Conservation (phyloP, 192 early-diverging fungal species). For the Coemansia umbellata region DNA sequence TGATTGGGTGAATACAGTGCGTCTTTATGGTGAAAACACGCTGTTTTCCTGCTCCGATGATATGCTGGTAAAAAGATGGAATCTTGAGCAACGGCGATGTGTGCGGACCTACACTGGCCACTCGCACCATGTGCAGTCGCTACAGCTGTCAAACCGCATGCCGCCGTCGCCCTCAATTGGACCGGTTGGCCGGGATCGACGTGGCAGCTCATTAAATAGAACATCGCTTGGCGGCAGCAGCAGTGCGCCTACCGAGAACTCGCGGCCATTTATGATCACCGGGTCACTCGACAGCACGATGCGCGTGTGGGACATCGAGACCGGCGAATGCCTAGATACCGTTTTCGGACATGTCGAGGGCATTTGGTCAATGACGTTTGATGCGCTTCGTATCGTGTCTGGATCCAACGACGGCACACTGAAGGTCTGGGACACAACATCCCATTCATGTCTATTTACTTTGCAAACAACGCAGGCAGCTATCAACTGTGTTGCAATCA, state of each 20-base stretch:
- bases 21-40: constrained; percentile 61
- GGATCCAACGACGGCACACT: constrained; percentile 66
- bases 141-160: constrained; percentile 35
- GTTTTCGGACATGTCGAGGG: constrained; percentile 81
- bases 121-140: constrained; percentile 68
- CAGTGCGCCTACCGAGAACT: background rate
- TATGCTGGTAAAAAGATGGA: constrained; percentile 76
- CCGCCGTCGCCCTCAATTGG: constrained; percentile 11
- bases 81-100: constrained; percentile 67
- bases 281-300: constrained; percentile 83
- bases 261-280: constrained; percentile 63
- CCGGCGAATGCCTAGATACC: constrained; percentile 70
- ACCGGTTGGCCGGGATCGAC: background rate
- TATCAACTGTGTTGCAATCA: constrained; percentile 76
- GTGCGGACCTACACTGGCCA: constrained; percentile 70
- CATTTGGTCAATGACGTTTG: constrained; percentile 76
- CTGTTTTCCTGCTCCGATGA: constrained; percentile 90
- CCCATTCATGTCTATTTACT: constrained; percentile 64
- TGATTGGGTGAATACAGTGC: constrained; percentile 91
- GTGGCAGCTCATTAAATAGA: background rate
- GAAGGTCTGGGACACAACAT: constrained; percentile 74
- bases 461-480: constrained; percentile 62
- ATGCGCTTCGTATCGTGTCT: constrained; percentile 67
- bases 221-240: background rate
- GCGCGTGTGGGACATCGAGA: constrained; percentile 87